Evolutionary conservation across 495 filamentous ascomycete species (phyloP).

Genomic region (Penicillium riverlandense): DNA sequence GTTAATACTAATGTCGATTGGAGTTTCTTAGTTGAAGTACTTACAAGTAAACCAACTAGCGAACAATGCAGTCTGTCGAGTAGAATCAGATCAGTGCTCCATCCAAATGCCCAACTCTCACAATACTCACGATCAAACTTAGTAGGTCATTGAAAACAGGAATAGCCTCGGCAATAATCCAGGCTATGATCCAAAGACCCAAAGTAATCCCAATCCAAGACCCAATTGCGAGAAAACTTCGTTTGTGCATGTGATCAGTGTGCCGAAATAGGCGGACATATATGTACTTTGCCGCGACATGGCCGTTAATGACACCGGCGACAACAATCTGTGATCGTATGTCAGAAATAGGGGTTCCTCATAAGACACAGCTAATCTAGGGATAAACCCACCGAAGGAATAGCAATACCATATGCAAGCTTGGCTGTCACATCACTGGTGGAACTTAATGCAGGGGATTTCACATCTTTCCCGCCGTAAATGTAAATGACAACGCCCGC

Average conservation of each 20-base stretch:
- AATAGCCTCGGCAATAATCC: constrained; percentile 58
- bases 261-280: constrained; percentile 47
- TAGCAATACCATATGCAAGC: constrained; percentile 57
- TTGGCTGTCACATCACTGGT: constrained; percentile 50
- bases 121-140: neutral
- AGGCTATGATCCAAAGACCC: constrained; percentile 49
- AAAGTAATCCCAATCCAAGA: constrained; percentile 47
- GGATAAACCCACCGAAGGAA: constrained; percentile 42
- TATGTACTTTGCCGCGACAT: constrained; percentile 47
- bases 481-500: constrained; percentile 41
- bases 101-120: neutral
- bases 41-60: constrained; percentile 36
- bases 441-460: constrained; percentile 57
- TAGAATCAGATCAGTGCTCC: constrained; percentile 12
- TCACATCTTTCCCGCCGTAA: constrained; percentile 53
- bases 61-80: constrained; percentile 30
- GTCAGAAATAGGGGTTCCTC: constrained; percentile 32
- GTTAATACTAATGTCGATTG: constrained; percentile 3
- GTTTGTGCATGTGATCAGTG: constrained; percentile 46
- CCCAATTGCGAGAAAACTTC: constrained; percentile 29
- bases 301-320: constrained; percentile 58
- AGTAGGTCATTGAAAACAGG: constrained; percentile 58
- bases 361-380: constrained; percentile 2
- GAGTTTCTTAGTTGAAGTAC: constrained; percentile 32
- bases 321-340: constrained; percentile 35